A percentile compares a stretch with the other conserved stretches of the same genome.
Evolutionary conservation across 177 flowering plant genomes (phyloP).

Genomic region (Vitis hybrid): DNA sequence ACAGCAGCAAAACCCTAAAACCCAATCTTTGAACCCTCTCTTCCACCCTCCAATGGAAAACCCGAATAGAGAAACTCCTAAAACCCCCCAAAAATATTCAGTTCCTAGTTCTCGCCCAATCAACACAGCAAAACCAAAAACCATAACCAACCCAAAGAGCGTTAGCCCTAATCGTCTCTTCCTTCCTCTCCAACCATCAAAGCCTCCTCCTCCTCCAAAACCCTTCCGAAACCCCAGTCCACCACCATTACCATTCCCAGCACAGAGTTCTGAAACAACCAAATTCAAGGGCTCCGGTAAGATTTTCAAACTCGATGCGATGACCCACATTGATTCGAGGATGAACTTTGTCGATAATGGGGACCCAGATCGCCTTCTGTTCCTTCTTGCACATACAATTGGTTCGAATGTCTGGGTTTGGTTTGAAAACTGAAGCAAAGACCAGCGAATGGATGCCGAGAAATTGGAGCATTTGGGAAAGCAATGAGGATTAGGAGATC

Average conservation of each 20-base stretch:
- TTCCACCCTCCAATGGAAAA: constrained; percentile 19
- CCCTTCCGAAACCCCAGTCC: constrained; percentile 30
- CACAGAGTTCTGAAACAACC: constrained; percentile 34
- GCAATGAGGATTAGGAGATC: neutral
- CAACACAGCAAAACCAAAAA: constrained; percentile 21
- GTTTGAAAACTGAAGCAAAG: neutral
- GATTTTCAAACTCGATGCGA: constrained; percentile 36
- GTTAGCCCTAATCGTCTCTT: constrained; percentile 13
- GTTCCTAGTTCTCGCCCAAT: constrained; percentile 21
- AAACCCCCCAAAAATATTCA: constrained; percentile 20
- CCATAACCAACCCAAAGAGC: constrained; percentile 18
- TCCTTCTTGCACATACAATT: constrained; percentile 34
- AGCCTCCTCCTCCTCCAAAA: constrained; percentile 36
- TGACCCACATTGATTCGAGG: constrained; percentile 21
- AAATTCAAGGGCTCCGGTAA: constrained; percentile 46
- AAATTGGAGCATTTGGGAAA: constrained; percentile 1
- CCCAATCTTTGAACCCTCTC: constrained; percentile 27
- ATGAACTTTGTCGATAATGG: constrained; percentile 18
- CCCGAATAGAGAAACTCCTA: constrained; percentile 31
- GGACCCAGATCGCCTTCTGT: constrained; percentile 28
- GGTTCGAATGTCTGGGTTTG: constrained; percentile 19
- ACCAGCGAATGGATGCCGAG: neutral
- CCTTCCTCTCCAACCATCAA: constrained; percentile 32
- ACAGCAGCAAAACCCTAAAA: constrained; percentile 33
- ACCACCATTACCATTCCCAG: constrained; percentile 34